Evolutionary conservation across 2,329 filamentous ascomycete species (phyloP).

Genomic region (Metarhizium sp.): DNA sequence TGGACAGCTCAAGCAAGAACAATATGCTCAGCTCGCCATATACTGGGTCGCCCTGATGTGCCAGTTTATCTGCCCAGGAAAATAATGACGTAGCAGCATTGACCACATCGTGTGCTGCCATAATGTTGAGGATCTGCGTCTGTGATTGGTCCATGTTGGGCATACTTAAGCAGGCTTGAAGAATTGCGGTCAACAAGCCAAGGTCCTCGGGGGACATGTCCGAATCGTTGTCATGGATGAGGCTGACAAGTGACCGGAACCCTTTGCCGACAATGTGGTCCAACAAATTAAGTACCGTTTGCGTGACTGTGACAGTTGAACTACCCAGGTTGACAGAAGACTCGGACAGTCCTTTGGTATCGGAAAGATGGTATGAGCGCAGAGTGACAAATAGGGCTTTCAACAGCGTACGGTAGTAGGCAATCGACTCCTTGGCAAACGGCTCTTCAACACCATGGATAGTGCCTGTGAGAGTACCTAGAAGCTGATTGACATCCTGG

Average conservation of each 20-base stretch:
- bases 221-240: constrained; percentile 68
- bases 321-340: constrained; percentile 23
- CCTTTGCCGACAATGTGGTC: constrained; percentile 71
- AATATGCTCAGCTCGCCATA: constrained; percentile 89
- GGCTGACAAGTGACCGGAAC: constrained; percentile 70
- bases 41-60: constrained; percentile 70
- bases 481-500: constrained; percentile 41
- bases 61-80: constrained; percentile 84
- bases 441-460: constrained; percentile 46
- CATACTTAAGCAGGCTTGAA: constrained; percentile 75
- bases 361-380: constrained; percentile 46
- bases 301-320: constrained; percentile 36
- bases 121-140: constrained; percentile 59
- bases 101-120: constrained; percentile 62
- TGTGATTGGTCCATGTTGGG: constrained; percentile 66
- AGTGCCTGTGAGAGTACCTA: constrained; percentile 41
- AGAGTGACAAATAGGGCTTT: constrained; percentile 79
- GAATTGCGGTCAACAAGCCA: constrained; percentile 74
- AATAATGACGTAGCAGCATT: constrained; percentile 81
- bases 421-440: constrained; percentile 40
- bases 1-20: constrained; percentile 81
- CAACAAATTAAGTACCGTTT: constrained; percentile 68
- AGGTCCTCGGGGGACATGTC: constrained; percentile 65
- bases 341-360: constrained; percentile 19
- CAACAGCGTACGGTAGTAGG: constrained; percentile 76